phyloP scores from a whole-genome alignment of 441 rosid genomes.

The Theobroma grandiflorum region DNA sequence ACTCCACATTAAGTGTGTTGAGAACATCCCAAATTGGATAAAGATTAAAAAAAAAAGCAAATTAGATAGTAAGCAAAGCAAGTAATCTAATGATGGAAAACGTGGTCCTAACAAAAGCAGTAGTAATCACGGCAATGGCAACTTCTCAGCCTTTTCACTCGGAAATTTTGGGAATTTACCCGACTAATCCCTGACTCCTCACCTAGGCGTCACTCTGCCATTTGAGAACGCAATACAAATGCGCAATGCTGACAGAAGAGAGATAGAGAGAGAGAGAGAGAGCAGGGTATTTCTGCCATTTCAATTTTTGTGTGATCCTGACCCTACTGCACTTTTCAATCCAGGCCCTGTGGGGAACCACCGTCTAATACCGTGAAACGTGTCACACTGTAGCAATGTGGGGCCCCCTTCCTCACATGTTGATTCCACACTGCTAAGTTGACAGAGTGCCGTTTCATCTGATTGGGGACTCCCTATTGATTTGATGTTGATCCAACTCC shows the following conservation, averaged over 20 bases:
- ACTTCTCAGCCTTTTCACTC: background rate
- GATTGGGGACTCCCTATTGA: background rate
- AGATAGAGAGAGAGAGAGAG: background rate
- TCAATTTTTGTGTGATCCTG: background rate
- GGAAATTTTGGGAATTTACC: background rate
- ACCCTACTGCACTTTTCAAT: background rate
- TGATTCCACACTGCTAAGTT: background rate
- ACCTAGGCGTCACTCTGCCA: background rate
- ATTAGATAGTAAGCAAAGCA: background rate
- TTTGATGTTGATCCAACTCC: slow-evolving; percentile 15
- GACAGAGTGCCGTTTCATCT: slow-evolving; percentile 24
- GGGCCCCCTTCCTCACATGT: slow-evolving; percentile 21
- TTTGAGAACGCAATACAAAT: background rate
- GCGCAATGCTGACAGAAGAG: background rate
- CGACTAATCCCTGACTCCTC: background rate
- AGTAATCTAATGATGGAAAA: slow-evolving; percentile 12
- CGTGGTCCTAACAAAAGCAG: background rate
- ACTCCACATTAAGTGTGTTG: background rate
- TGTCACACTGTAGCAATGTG: background rate
- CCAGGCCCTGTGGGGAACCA: slow-evolving; percentile 20
- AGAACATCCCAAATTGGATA: background rate
- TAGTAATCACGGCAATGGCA: background rate
- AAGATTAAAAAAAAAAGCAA: background rate
- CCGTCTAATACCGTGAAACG: slow-evolving; percentile 8
- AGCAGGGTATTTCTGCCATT: background rate